Percentiles rank a stretch among this genome's conserved stretches.
These are phyloP conservation scores for Auriscalpium vulgare DNA, from an alignment of 768 basidiomycete species.

Conservation along the genomic window DNA sequence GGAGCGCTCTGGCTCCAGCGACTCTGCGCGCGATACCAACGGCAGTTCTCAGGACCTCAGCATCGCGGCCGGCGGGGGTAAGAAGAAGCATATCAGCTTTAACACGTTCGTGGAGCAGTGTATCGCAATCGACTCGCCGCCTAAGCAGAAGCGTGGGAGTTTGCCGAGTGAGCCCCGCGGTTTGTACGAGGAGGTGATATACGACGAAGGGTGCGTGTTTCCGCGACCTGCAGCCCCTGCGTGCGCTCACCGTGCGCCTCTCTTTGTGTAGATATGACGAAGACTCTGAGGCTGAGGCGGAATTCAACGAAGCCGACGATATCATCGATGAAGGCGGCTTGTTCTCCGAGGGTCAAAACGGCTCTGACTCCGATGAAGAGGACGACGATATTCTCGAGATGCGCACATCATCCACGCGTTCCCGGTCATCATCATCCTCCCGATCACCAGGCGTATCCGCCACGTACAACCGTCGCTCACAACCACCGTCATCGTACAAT, in stretches of 20 bases:
- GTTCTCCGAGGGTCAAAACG: slow-evolving; percentile 17
- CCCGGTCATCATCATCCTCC: slow-evolving; percentile 34
- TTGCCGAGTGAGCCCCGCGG: slow-evolving; percentile 2
- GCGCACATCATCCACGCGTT: slow-evolving; percentile 32
- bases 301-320: slow-evolving; percentile 41
- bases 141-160: slow-evolving; percentile 21
- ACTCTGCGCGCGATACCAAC: slow-evolving; percentile 21
- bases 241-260: slow-evolving; percentile 5
- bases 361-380: slow-evolving; percentile 32
- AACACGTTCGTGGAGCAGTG: slow-evolving; percentile 97
- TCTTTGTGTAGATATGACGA: slow-evolving; percentile 51
- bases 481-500: slow-evolving; percentile 16
- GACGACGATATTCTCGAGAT: slow-evolving; percentile 61
- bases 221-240: neutral
- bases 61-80: slow-evolving; percentile 26
- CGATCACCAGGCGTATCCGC: slow-evolving; percentile 14
- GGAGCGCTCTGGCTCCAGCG: slow-evolving; percentile 18
- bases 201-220: slow-evolving; percentile 57
- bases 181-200: slow-evolving; percentile 23
- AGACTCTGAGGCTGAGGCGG: slow-evolving; percentile 47
- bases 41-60: slow-evolving; percentile 26
- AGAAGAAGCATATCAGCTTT: slow-evolving; percentile 91
- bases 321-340: slow-evolving; percentile 19
- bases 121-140: slow-evolving; percentile 80
- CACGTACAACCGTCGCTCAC: slow-evolving; percentile 12